A percentile compares a stretch with the other conserved stretches of the same genome.
These are phyloP conservation scores for Rhizopus sp. DNA, from an alignment of 371 early-diverging fungal species.

Conservation along the genomic window DNA sequence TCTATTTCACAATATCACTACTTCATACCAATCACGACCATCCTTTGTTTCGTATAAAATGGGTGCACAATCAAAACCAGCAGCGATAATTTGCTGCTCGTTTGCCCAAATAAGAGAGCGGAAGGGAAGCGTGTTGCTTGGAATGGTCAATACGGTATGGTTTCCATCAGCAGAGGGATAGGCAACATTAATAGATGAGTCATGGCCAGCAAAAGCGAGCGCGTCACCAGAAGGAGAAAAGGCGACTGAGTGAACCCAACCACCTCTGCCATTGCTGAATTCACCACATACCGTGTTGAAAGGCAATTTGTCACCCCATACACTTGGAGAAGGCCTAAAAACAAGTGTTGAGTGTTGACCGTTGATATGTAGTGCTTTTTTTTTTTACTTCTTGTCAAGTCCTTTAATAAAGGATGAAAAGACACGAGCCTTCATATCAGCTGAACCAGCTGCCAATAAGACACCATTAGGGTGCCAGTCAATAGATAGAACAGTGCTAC, in stretches of 20 bases:
- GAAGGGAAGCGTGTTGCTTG: conserved; percentile 75
- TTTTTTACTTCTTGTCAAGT: conserved; percentile 83
- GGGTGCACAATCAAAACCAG: conserved; percentile 94
- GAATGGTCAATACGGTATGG: conserved; percentile 58
- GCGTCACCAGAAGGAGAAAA: conserved; percentile 92
- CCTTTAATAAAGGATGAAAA: conserved; percentile 96
- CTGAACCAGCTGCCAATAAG: conserved; percentile 89
- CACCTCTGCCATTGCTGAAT: conserved; percentile 76
- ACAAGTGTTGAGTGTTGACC: background rate
- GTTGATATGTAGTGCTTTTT: background rate
- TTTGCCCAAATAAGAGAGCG: conserved; percentile 78
- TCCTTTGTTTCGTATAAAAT: conserved; percentile 66
- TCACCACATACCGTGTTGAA: conserved; percentile 94
- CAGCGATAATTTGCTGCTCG: conserved; percentile 79
- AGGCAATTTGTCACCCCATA: conserved; percentile 95
- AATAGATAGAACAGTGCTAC: conserved; percentile 86
- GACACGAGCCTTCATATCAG: conserved; percentile 96
- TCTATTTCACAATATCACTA: background rate
- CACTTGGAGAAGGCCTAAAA: conserved; percentile 66
- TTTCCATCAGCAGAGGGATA: conserved; percentile 67
- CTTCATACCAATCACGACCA: conserved; percentile 66
- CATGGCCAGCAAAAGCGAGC: conserved; percentile 91
- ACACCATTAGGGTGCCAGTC: conserved; percentile 98
- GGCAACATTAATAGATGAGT: conserved; percentile 78
- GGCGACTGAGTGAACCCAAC: conserved; percentile 93